Conservation (phyloP, 129 eudicot species). For the Flaveria robusta region DNA sequence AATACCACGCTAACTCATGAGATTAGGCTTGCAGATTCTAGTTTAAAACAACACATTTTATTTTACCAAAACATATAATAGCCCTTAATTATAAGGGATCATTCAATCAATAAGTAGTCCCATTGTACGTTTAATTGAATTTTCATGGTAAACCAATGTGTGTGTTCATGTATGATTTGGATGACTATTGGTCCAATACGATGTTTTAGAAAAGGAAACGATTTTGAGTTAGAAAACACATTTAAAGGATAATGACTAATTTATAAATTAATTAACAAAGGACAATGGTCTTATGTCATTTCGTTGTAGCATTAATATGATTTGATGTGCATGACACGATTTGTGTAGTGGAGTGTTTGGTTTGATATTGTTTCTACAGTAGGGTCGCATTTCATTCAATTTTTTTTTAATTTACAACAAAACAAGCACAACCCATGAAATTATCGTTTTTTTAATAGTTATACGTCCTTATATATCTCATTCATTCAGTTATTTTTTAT, state of each 20-base stretch:
- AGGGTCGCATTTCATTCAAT: neutral
- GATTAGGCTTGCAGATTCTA: neutral
- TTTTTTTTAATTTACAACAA: too few relatives aligned
- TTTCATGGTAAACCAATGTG: neutral
- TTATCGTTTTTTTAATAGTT: too few relatives aligned
- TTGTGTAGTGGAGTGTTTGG: neutral
- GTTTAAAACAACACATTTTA: neutral
- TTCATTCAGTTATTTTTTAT: too few relatives aligned
- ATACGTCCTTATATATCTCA: too few relatives aligned
- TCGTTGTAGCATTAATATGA: neutral
- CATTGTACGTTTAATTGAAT: neutral
- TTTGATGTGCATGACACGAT: neutral
- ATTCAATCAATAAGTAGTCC: neutral
- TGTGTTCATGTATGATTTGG: neutral
- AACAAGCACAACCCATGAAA: too few relatives aligned
- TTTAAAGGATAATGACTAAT: neutral
- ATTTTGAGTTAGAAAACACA: neutral
- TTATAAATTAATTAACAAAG: neutral
- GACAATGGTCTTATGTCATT: constrained; percentile 8
- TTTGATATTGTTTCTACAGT: neutral
- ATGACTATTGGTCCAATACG: neutral
- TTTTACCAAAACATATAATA: neutral
- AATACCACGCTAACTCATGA: neutral
- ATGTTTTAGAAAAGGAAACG: neutral
- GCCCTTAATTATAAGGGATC: neutral